phyloP scores from a whole-genome alignment of 2,329 filamentous ascomycete genomes.

The Pestalotiopsis sp. region DNA sequence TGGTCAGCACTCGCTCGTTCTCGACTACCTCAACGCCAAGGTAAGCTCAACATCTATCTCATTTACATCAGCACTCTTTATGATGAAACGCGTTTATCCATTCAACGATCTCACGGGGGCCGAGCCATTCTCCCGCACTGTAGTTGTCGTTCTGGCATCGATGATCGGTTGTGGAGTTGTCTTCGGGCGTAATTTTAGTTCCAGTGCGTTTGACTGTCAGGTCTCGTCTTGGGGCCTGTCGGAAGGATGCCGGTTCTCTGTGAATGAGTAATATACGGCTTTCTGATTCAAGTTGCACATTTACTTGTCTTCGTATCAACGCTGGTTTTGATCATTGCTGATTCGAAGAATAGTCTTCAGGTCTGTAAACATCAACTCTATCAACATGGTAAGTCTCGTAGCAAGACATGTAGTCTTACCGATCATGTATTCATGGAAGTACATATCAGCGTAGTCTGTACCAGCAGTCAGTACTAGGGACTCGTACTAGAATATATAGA shows the following conservation, averaged over 20 bases:
- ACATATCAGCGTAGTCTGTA: background rate
- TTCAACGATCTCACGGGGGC: slow-evolving; percentile 70
- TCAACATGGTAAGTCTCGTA: background rate
- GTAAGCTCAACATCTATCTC: background rate
- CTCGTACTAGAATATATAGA: no score
- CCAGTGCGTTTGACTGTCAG: slow-evolving; percentile 51
- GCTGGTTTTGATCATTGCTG: slow-evolving; percentile 16
- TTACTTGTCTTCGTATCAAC: background rate
- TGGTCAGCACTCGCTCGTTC: background rate
- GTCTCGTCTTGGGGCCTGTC: slow-evolving; percentile 61
- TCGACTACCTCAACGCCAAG: background rate
- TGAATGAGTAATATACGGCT: slow-evolving; percentile 73
- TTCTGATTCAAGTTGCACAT: slow-evolving; percentile 52
- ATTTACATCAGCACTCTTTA: slow-evolving; percentile 21
- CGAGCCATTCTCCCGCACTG: slow-evolving; percentile 76
- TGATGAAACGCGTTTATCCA: slow-evolving; percentile 76
- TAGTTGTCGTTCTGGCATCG: slow-evolving; percentile 52
- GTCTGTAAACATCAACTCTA: background rate
- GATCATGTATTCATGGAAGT: no score
- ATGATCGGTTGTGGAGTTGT: slow-evolving; percentile 80
- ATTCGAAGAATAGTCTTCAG: slow-evolving; percentile 13
- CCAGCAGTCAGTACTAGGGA: background rate
- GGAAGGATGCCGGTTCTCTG: slow-evolving; percentile 56
- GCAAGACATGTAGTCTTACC: no score
- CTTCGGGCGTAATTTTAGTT: slow-evolving; percentile 60